Evolutionary conservation across 2,329 filamentous ascomycete genomes (phyloP).

Genomic region (Hymenoscyphus fructigenus): DNA sequence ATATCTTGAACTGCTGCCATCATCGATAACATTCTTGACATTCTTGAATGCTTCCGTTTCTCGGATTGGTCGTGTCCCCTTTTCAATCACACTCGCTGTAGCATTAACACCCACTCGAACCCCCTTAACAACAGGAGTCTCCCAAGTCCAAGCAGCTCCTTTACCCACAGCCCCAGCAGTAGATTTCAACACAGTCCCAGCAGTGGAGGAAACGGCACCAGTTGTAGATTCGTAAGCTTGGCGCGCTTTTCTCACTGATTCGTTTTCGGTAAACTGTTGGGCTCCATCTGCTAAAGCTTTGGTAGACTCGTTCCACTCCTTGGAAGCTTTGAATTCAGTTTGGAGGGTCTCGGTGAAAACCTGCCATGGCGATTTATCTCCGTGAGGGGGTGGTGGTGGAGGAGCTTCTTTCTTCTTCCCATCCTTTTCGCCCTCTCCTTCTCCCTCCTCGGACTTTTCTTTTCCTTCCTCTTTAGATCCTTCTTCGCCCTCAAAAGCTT

Average conservation of each 20-base stretch:
- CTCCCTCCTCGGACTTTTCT: slow-evolving; percentile 30
- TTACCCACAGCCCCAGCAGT: slow-evolving; percentile 87
- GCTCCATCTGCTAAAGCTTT: slow-evolving; percentile 89
- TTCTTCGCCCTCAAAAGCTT: slow-evolving; percentile 24
- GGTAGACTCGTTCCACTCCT: slow-evolving; percentile 98
- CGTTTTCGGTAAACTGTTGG: slow-evolving; percentile 89
- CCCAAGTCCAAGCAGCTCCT: slow-evolving; percentile 95
- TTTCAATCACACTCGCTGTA: slow-evolving; percentile 85
- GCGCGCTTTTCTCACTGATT: slow-evolving; percentile 80
- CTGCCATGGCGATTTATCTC: slow-evolving; percentile 97
- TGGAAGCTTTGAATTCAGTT: slow-evolving; percentile 90
- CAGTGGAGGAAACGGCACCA: slow-evolving; percentile 75
- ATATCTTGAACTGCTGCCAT: slow-evolving; percentile 93
- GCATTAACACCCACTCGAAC: slow-evolving; percentile 81
- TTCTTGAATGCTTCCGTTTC: slow-evolving; percentile 94
- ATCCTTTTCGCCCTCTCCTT: slow-evolving; percentile 43
- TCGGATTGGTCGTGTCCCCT: slow-evolving; percentile 89
- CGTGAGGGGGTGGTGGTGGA: slow-evolving; percentile 90
- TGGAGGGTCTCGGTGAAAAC: slow-evolving; percentile 98
- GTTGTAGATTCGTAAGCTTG: slow-evolving; percentile 86
- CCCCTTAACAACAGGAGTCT: slow-evolving; percentile 89
- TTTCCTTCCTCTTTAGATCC: slow-evolving; percentile 22
- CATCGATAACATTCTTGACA: slow-evolving; percentile 94
- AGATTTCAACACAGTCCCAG: slow-evolving; percentile 76
- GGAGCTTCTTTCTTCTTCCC: slow-evolving; percentile 62